These are phyloP conservation scores for Penicillium longicatenatum DNA, from an alignment of 495 filamentous ascomycete genomes.

Conservation along the genomic window DNA sequence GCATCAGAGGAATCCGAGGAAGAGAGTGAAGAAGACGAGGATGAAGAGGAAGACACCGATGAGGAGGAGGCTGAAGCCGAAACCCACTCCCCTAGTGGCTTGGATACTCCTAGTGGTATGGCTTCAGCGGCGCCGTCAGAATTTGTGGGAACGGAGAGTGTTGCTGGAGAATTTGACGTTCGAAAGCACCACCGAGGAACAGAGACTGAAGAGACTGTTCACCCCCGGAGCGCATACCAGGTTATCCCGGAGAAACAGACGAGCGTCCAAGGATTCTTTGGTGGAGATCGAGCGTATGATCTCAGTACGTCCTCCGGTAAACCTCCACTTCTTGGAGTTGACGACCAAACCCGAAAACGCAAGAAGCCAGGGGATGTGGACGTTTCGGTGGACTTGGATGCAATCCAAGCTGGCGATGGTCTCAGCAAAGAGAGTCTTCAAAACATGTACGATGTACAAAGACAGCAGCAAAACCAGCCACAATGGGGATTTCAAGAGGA, in stretches of 20 bases:
- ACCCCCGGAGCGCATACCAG: conserved; percentile 78
- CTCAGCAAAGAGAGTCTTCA: conserved; percentile 67
- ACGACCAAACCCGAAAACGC: conserved; percentile 78
- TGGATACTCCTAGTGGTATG: conserved; percentile 81
- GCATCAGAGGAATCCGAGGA: conserved; percentile 79
- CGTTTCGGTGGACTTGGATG: conserved; percentile 82
- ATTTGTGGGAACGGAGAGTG: conserved; percentile 67
- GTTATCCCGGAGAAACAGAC: conserved; percentile 87
- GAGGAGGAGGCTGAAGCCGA: conserved; percentile 62
- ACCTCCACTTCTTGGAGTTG: conserved; percentile 74
- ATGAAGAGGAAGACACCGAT: conserved; percentile 72
- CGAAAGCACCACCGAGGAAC: conserved; percentile 84
- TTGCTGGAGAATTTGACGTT: conserved; percentile 87
- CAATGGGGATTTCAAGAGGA: conserved; percentile 90
- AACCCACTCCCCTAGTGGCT: conserved; percentile 70
- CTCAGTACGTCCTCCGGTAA: conserved; percentile 56
- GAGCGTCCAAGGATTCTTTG: conserved; percentile 89
- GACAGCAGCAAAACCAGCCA: conserved; percentile 66
- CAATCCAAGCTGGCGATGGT: conserved; percentile 67
- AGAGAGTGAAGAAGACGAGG: conserved; percentile 70
- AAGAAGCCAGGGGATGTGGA: conserved; percentile 97
- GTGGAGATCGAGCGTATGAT: conserved; percentile 90
- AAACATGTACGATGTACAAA: conserved; percentile 75
- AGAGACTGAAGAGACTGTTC: conserved; percentile 80
- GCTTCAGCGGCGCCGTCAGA: conserved; percentile 78